Conservation (phyloP, 306 rosid species). For the Boehmeria nivea region DNA sequence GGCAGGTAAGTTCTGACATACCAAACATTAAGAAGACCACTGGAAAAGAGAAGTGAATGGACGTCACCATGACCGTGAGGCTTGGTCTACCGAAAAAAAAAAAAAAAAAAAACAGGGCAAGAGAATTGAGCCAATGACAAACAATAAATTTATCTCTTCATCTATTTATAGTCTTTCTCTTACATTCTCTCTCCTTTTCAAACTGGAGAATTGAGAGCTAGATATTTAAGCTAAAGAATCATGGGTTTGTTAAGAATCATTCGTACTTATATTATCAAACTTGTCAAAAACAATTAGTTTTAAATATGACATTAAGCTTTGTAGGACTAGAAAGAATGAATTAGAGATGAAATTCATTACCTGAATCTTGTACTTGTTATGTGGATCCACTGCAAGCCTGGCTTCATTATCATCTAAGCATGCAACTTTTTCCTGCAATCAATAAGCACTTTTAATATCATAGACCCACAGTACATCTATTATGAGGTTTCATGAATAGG, state of each 20-base stretch:
- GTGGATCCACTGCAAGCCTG: slow-evolving; percentile 80
- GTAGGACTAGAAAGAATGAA: slow-evolving; percentile 3
- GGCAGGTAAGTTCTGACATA: slow-evolving; percentile 33
- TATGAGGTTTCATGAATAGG: slow-evolving; percentile 13
- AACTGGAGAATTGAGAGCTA: background rate
- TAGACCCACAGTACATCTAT: slow-evolving; percentile 14
- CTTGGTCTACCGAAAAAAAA: slow-evolving; percentile 60
- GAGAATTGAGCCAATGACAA: background rate
- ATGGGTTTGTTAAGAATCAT: background rate
- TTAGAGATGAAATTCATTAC: slow-evolving; percentile 29
- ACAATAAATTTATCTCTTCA: background rate
- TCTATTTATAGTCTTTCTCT: background rate
- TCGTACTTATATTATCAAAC: background rate
- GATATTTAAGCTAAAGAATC: background rate
- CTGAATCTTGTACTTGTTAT: slow-evolving; percentile 82
- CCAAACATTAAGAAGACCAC: slow-evolving; percentile 85
- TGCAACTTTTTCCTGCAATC: slow-evolving; percentile 91
- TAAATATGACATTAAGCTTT: background rate
- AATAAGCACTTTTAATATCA: slow-evolving; percentile 10
- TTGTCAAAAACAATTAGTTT: background rate
- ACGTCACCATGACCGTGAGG: slow-evolving; percentile 99
- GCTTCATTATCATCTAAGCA: slow-evolving; percentile 94
- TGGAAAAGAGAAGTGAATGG: slow-evolving; percentile 86
- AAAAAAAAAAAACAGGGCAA: slow-evolving; percentile 1
- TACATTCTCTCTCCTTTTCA: background rate